Percentiles rank a stretch among this genome's conserved stretches.
Conservation (phyloP, 2,329 filamentous ascomycete species). For the Cladosporium sp. region DNA sequence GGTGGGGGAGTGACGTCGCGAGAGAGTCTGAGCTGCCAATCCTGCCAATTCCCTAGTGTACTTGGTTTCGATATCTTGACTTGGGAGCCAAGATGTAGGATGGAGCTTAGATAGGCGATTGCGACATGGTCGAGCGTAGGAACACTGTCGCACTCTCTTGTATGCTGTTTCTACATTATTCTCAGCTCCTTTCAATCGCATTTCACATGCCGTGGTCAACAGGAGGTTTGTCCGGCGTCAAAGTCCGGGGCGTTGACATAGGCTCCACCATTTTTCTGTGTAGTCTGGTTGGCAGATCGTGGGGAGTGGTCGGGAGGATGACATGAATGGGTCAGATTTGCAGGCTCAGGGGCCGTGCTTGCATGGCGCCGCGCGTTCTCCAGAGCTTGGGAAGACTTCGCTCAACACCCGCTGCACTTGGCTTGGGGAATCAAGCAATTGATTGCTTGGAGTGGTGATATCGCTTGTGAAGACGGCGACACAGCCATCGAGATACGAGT, state of each 20-base stretch:
- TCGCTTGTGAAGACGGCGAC: neutral
- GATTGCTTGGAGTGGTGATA: neutral
- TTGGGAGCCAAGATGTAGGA: neutral
- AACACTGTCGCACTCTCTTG: no score
- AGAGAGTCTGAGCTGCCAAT: neutral
- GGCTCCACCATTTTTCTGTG: no score
- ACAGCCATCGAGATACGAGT: neutral
- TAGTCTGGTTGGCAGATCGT: neutral
- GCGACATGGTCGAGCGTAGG: no score
- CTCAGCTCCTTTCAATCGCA: no score
- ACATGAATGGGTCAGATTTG: no score
- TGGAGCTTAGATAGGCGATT: neutral
- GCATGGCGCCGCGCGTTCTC: neutral
- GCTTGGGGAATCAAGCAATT: constrained; percentile 1
- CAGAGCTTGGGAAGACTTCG: neutral
- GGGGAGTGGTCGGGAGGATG: neutral
- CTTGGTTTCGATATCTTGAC: neutral
- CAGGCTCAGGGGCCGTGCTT: neutral
- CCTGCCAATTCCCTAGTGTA: neutral
- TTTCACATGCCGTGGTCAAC: no score
- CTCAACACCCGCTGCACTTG: neutral
- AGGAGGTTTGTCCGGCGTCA: no score
- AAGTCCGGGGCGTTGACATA: no score
- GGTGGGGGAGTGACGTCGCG: neutral
- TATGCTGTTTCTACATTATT: no score